These are phyloP conservation scores for Penicillium expansum DNA, from an alignment of 2,329 filamentous ascomycete species.

Conservation along the genomic window DNA sequence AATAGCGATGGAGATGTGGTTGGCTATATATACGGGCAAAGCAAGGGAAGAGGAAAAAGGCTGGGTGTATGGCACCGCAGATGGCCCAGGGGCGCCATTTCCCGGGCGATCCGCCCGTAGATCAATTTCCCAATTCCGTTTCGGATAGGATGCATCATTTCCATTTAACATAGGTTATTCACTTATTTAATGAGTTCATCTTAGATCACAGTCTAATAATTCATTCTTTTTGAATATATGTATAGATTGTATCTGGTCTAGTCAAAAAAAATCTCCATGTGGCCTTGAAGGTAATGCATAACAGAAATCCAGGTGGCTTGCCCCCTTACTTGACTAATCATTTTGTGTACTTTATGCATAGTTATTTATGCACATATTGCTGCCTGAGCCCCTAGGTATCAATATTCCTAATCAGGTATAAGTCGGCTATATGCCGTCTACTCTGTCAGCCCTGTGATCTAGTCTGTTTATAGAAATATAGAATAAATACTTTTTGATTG, in stretches of 20 bases:
- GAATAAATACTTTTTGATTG: too few relatives aligned
- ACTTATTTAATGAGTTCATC: not conserved
- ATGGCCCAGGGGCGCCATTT: conserved; percentile 22
- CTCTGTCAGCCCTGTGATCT: not conserved
- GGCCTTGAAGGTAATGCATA: not conserved
- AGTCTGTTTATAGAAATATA: not conserved
- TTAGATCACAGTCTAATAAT: too few relatives aligned
- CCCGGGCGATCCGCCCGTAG: conserved; percentile 24
- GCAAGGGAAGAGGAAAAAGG: conserved; percentile 15
- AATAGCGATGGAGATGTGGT: conserved; percentile 8
- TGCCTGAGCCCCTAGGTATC: not conserved
- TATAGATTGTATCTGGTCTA: not conserved
- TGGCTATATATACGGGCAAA: conserved; percentile 11
- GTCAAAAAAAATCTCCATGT: not conserved
- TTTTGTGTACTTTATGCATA: not conserved
- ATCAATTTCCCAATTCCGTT: conserved; percentile 15
- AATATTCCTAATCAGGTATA: not conserved
- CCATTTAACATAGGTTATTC: not conserved
- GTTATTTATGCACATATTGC: too few relatives aligned
- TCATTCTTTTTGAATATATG: not conserved
- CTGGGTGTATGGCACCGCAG: conserved; percentile 17
- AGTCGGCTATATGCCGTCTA: conserved; percentile 2
- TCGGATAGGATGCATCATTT: not conserved
- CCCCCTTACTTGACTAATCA: conserved; percentile 1
- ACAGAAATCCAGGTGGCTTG: not conserved